Evolutionary conservation across 768 basidiomycete genomes (phyloP).

Genomic region (Chiua virens): DNA sequence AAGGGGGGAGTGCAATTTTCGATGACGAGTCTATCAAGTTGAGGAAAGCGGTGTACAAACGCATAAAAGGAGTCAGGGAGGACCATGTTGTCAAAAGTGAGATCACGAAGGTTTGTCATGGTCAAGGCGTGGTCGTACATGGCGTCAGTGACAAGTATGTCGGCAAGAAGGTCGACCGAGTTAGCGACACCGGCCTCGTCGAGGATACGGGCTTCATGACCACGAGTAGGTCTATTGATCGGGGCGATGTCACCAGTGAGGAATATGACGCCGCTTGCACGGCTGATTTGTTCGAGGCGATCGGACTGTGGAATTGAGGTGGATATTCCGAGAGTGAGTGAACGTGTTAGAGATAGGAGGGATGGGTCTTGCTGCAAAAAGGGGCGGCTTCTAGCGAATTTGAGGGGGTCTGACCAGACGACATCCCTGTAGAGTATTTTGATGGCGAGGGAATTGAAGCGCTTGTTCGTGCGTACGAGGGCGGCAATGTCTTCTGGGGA

Average conservation of each 20-base stretch:
- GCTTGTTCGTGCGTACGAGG: slow-evolving; percentile 31
- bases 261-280: slow-evolving; percentile 23
- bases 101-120: slow-evolving; percentile 38
- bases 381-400: slow-evolving; percentile 23
- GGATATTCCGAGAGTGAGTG: slow-evolving; percentile 30
- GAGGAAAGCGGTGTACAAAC: slow-evolving; percentile 37
- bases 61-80: slow-evolving; percentile 37
- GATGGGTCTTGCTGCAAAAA: slow-evolving; percentile 11
- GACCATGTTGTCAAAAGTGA: slow-evolving; percentile 38
- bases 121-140: slow-evolving; percentile 17
- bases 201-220: slow-evolving; percentile 27
- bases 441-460: slow-evolving; percentile 30
- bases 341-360: slow-evolving; percentile 14
- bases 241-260: slow-evolving; percentile 13
- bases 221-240: slow-evolving; percentile 17
- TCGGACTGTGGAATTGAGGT: slow-evolving; percentile 12
- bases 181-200: slow-evolving; percentile 19
- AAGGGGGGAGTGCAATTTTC: slow-evolving; percentile 38
- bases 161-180: slow-evolving; percentile 23
- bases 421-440: slow-evolving; percentile 35
- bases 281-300: slow-evolving; percentile 30
- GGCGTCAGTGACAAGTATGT: slow-evolving; percentile 14
- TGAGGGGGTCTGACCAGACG: slow-evolving; percentile 33
- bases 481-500: slow-evolving; percentile 29
- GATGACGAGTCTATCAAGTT: slow-evolving; percentile 39